Evolutionary conservation across 768 basidiomycete genomes (phyloP), one percentile per base, ranked within the genome.

Genomic region (Tephrocybe sp.): DNA sequence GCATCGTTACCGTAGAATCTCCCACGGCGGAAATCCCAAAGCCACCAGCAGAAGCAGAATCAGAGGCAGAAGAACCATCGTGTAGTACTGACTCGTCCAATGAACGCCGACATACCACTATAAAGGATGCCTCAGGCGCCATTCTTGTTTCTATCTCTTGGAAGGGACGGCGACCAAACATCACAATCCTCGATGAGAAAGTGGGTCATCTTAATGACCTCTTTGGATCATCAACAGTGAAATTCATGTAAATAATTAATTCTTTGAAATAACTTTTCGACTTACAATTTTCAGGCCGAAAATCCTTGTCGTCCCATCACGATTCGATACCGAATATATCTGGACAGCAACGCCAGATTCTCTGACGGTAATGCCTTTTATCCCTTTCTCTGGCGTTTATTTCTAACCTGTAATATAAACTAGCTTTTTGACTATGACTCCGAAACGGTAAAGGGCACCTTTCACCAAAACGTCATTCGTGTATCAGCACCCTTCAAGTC

Each of bases 241-340:
- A 76, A 45, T 76, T 83, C 54, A 74, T 79, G 83, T 83, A 56
- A 43, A 78, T 63, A 12, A 20, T 10, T n/a, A 17, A 20, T 40
- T 41, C 39, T 8, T 46, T 12, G 39, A 49, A 11, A 38, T 22
- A 23, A 30, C 33, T 57, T 7, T 20, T 52, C 42, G 34, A 54
- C 39, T 53, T 30, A 39, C 39, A 31, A 30, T 26, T 36, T 46
- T 13, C 55, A 84, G 82, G 62, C 76, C 74, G n/a, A 82, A 83
- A 58, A 66, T 78, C 23, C 75, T 84, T n/a, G 73, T 74, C 17
- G 72, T 84, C 42, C 81, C 81, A 16, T 80, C 80, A 7, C 77
- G 82, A n/a, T 84, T 84, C 53, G 79, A 83, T 53, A 74, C 80
- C 2, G 77, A 82, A 56, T 80, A 74, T 52, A 68, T 82, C 33